Base-by-base conservation (phyloP, 2,329 filamentous ascomycete genomes). In the Arthrinium puccinioides region DNA sequence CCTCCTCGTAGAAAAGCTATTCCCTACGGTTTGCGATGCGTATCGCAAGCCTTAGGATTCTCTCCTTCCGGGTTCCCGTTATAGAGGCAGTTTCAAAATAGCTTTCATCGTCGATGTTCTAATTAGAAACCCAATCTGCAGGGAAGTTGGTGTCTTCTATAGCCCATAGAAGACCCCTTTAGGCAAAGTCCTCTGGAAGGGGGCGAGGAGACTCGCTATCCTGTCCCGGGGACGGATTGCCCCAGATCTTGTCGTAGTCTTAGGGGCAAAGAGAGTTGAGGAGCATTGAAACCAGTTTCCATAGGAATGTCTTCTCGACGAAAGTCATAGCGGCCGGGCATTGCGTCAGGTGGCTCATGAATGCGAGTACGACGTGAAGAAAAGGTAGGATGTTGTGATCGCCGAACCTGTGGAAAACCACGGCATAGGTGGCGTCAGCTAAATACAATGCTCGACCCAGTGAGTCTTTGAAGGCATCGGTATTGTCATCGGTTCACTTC, bases 121-220 rank as follows among this genome's bases (percentile, higher is more conserved):
- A 67, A 8, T 68, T 66, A 0, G 53, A 46, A 49, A 85, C 85
- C 74, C 75, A 84, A 1, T 66, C 60, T 0, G 56, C 39, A 0
- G 79, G 78, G 37, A 74, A 79, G 39, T 81, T 81, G 9, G 65
- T 63, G 3, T 76, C 66, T 15, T 14, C 23, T n/a, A n/a, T n/a
- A 0, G 70, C 63, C 63, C 77, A 85, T 2, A 78, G 54, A 2
- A 84, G 60, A 0, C 83, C 83, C 1, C 79, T 67, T 38, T 86
- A 69, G 0, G 74, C 67, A 45, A 76, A 85, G 42, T 88, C 84
- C 33, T 87, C 84, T 0, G 81, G 79, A 0, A 87, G 54, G 0
- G 82, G 81, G 1, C 69, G 63, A 2, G 65, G 66, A 0, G 66
- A 57, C 21, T 64, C 57, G 26, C 61, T 62, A 2, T 63, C 64